Evolutionary conservation across 371 early-diverging fungal species (phyloP), one percentile per base, ranked within the genome.

Genomic region (Cladochytrium tenue): DNA sequence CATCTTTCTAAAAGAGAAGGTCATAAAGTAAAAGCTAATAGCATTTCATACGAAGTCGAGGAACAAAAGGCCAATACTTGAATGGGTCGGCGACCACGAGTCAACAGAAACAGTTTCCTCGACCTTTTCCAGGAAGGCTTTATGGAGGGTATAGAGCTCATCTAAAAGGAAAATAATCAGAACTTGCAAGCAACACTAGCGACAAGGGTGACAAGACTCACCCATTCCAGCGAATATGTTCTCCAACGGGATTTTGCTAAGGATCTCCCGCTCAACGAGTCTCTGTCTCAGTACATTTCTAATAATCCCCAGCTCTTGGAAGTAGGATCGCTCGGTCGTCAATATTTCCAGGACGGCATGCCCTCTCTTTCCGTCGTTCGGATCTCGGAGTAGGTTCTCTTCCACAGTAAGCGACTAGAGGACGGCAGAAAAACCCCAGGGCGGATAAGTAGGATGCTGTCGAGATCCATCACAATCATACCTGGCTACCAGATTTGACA

Each of bases 281-380:
- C 69, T 33, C 58, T 67, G 53, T 33, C 69, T 13, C 23, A 53
- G 3, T 63, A 74, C 73, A 20, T 77, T 73, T 64, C 69, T 71
- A 10, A 77, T 57, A 28, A 76, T 66, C 2, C 63, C 67, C 2
- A 81, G 66, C 34, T 81, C 72, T 0, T 68, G 32, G 26, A 60
- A 55, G 59, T 81, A 81, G 30, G 72, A 76, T 25, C 68, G 63
- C 60, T 81, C 82, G 3, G 82, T 79, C 30, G 74, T 67, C 20
- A 71, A 63, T 34, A 81, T 56, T 31, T 79, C 75, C 31, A 68
- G 62, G 0, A 81, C 76, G 51, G 77, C 70, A 53, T 73, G 62
- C 7, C 76, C 75, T 65, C 67, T 32, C 30, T 58, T 58, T 13
- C 50, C 63, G 31, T 51, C n/a, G 23, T 43, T 43, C 13, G 43